These are phyloP conservation scores for Zygnema circumcarinatum DNA, from an alignment of 139 green algal genomes.

Conservation along the genomic window DNA sequence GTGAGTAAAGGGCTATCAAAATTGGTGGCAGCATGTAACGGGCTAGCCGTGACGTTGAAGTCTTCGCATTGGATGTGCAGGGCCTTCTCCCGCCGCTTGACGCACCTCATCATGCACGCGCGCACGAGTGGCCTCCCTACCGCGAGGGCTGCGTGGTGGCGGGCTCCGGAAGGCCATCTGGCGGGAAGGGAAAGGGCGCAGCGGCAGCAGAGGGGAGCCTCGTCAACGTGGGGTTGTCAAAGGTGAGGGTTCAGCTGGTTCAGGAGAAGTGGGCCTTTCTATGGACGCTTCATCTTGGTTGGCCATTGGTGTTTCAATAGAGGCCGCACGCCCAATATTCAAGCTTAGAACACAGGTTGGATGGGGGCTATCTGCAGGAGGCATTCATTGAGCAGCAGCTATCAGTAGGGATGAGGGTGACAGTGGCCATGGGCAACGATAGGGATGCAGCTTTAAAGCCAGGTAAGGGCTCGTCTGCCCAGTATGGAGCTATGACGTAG, in stretches of 20 bases:
- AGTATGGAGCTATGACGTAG: not conserved
- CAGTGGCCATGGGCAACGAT: constrained; percentile 28
- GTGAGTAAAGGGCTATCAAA: too few species aligned
- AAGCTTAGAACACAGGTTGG: too few species aligned
- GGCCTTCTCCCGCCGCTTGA: constrained; percentile 80
- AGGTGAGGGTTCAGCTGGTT: constrained; percentile 19
- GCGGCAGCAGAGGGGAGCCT: constrained; percentile 19
- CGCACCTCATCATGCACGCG: constrained; percentile 84
- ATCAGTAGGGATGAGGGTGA: constrained; percentile 16
- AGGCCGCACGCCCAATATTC: not conserved
- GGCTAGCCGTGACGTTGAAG: too few species aligned
- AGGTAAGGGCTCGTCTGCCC: not conserved
- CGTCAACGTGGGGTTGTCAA: constrained; percentile 47
- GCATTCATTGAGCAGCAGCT: not conserved
- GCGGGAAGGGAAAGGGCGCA: constrained; percentile 7
- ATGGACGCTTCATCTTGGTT: not conserved
- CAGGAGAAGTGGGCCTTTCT: not conserved
- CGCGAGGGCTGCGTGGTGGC: constrained; percentile 73
- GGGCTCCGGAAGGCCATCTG: not conserved
- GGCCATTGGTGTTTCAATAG: not conserved
- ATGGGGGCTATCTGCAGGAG: too few species aligned
- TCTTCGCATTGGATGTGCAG: too few species aligned
- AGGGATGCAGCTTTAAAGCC: constrained; percentile 51
- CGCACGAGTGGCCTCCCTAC: constrained; percentile 82
- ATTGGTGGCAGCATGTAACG: too few species aligned